A percentile compares a stretch with the other conserved stretches of the same genome.
These are phyloP conservation scores for Stramenopiles sp. DNA, from an alignment of 352 stramenopile species.

Conservation along the genomic window DNA sequence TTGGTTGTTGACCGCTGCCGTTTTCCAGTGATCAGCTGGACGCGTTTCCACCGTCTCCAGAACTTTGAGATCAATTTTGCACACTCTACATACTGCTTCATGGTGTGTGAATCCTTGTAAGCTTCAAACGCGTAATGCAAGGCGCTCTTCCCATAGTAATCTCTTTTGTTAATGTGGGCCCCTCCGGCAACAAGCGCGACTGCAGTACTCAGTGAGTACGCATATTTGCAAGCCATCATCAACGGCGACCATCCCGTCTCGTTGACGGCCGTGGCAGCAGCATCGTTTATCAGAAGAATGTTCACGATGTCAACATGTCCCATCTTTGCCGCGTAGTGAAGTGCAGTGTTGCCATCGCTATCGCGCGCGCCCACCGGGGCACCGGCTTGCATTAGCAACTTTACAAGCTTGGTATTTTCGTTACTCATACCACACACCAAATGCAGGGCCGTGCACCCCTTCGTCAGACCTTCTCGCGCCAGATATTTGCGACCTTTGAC, in stretches of 20 bases:
- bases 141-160: constrained; percentile 5
- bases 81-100: background rate
- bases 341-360: constrained; percentile 6
- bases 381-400: background rate
- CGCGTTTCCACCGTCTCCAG: background rate
- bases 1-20: background rate
- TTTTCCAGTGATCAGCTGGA: constrained; percentile 2
- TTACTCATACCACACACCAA: constrained; percentile 2
- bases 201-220: background rate
- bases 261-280: background rate
- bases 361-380: background rate
- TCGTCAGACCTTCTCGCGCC: background rate
- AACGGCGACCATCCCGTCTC: background rate
- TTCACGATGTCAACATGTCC: constrained; percentile 1
- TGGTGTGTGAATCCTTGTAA: background rate
- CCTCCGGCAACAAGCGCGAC: background rate
- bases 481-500: background rate
- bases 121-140: constrained; percentile 7
- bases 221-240: constrained; percentile 6
- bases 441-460: background rate
- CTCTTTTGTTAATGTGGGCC: constrained; percentile 5
- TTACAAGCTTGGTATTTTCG: background rate
- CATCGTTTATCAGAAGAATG: constrained; percentile 1
- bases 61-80: background rate
- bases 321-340: constrained; percentile 2